These are phyloP conservation scores for Xylaria sp. DNA, from an alignment of 2,329 filamentous ascomycete species.

Conservation along the genomic window DNA sequence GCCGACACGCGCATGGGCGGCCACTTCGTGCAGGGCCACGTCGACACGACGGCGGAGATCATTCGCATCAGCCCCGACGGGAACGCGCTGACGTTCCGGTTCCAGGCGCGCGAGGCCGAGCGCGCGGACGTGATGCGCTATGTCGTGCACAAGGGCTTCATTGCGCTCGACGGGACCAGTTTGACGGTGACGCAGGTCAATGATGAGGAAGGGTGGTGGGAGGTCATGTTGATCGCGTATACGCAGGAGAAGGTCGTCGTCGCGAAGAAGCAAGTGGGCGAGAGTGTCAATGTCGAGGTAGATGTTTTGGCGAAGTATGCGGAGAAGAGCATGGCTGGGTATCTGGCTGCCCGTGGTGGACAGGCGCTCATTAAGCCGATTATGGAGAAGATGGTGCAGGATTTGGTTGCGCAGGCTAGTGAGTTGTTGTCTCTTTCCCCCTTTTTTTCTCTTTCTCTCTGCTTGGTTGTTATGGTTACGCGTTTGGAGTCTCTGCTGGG, in stretches of 20 bases:
- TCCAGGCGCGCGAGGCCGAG: conserved; percentile 54
- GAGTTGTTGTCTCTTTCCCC: background rate
- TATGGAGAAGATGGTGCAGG: conserved; percentile 67
- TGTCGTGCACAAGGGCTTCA: conserved; percentile 92
- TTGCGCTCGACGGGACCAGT: conserved; percentile 90
- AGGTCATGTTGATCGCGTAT: conserved; percentile 97
- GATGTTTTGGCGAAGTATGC: conserved; percentile 84
- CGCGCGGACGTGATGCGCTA: conserved; percentile 61
- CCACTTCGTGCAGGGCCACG: conserved; percentile 96
- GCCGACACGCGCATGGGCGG: conserved; percentile 94
- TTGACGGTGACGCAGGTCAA: conserved; percentile 85
- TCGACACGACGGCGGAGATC: conserved; percentile 82
- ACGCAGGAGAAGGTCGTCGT: conserved; percentile 89
- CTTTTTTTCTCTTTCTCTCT: background rate
- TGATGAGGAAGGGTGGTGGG: conserved; percentile 75
- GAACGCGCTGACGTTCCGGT: conserved; percentile 82
- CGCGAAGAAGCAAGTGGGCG: conserved; percentile 70
- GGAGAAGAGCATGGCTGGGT: conserved; percentile 76
- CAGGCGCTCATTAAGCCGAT: conserved; percentile 50
- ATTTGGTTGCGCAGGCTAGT: conserved; percentile 64
- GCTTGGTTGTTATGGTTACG: too few relatives aligned
- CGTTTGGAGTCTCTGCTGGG: background rate
- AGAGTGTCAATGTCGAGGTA: conserved; percentile 86
- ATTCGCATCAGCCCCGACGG: conserved; percentile 70
- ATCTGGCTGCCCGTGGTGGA: conserved; percentile 55